Conservation (phyloP, 352 stramenopile genomes). For the Globisporangium iwayamae region DNA sequence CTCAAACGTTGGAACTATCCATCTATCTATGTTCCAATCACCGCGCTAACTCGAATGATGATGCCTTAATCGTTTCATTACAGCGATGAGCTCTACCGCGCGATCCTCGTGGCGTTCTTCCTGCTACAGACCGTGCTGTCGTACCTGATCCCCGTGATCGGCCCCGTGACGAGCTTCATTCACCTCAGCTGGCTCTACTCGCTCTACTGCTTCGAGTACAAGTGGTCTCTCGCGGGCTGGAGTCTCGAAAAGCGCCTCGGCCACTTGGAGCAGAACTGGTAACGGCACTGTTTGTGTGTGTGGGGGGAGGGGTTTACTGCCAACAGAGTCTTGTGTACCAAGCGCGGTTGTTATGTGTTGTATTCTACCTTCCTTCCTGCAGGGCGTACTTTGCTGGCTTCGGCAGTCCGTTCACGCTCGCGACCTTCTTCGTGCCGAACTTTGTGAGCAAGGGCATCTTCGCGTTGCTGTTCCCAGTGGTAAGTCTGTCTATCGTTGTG, state of each 20-base stretch:
- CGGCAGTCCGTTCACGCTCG: conserved; percentile 81
- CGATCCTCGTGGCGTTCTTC: conserved; percentile 85
- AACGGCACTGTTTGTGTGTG: background rate
- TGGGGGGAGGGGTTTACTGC: too few relatives aligned
- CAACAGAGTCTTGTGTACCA: background rate
- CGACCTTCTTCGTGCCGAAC: conserved; percentile 87
- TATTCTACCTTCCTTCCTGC: background rate
- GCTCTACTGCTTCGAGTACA: conserved; percentile 91
- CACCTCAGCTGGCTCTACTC: conserved; percentile 87
- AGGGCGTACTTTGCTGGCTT: conserved; percentile 87
- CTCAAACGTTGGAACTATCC: background rate
- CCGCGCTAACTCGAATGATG: background rate
- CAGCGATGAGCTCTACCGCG: conserved; percentile 83
- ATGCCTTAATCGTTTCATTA: background rate
- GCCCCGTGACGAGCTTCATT: conserved; percentile 75
- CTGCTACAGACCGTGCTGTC: conserved; percentile 81
- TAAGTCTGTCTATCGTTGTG: conserved; percentile 26
- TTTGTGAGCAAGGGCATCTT: conserved; percentile 91
- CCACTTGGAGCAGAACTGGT: conserved; percentile 85
- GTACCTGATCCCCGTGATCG: conserved; percentile 76
- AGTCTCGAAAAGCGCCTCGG: conserved; percentile 74
- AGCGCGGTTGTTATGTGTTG: background rate
- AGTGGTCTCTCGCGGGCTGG: conserved; percentile 86
- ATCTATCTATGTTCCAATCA: background rate
- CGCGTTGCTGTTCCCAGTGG: conserved; percentile 81